phyloP scores from a whole-genome alignment of 2,329 filamentous ascomycete genomes.

The Pseudogymnoascus sp. region DNA sequence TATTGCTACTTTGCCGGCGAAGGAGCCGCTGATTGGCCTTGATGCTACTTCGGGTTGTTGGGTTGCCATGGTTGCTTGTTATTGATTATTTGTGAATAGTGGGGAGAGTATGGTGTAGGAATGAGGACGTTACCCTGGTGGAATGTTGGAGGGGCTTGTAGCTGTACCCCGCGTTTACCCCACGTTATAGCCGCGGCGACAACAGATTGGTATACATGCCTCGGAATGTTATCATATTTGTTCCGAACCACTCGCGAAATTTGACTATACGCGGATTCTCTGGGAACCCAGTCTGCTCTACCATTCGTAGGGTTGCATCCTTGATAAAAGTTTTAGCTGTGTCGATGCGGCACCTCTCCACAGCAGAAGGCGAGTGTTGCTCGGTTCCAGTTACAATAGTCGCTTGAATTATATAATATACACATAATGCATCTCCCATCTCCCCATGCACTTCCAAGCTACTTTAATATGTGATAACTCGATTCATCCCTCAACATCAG shows the following conservation, averaged over 20 bases:
- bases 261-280: background rate
- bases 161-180: background rate
- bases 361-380: background rate
- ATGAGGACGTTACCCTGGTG: background rate
- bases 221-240: background rate
- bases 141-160: background rate
- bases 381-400: background rate
- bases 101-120: background rate
- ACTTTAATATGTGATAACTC: background rate
- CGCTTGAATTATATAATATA: background rate
- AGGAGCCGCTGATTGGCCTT: conserved; percentile 26
- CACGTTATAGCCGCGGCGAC: background rate
- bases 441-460: background rate
- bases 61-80: background rate
- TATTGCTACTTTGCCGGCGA: conserved; percentile 41
- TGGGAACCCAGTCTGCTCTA: background rate
- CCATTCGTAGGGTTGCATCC: background rate
- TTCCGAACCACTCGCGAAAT: background rate
- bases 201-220: background rate
- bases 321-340: background rate
- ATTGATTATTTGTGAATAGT: background rate
- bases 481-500: background rate
- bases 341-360: background rate
- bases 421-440: background rate
- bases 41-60: background rate